Conservation (phyloP, 768 basidiomycete species). For the Multifurca ochricompacta region DNA sequence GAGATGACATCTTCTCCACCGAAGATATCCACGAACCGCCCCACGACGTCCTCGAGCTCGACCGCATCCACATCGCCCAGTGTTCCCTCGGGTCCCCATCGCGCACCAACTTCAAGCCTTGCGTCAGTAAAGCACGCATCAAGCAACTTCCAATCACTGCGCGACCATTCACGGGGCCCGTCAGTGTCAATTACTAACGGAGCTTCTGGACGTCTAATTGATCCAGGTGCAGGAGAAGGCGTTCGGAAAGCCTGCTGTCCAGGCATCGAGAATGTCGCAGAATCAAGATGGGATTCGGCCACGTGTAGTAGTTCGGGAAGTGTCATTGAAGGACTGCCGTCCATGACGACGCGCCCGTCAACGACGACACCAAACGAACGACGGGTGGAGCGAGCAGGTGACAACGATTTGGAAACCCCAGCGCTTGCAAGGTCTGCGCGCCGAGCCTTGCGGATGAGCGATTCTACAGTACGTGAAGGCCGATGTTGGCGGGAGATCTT, state of each 20-base stretch:
- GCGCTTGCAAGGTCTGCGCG: constrained; percentile 15
- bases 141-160: constrained; percentile 72
- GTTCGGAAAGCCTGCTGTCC: constrained; percentile 11
- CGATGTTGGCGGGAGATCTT: constrained; percentile 32
- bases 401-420: constrained; percentile 15
- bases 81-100: constrained; percentile 25
- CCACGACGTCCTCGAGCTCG: constrained; percentile 48
- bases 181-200: constrained; percentile 11
- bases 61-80: constrained; percentile 49
- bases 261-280: not conserved
- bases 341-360: constrained; percentile 44
- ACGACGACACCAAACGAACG: constrained; percentile 34
- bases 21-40: constrained; percentile 44
- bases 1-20: constrained; percentile 38
- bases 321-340: constrained; percentile 46
- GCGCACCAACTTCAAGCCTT: constrained; percentile 41
- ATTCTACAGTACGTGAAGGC: constrained; percentile 29
- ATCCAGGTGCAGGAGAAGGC: constrained; percentile 10
- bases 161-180: constrained; percentile 46
- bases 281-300: constrained; percentile 40
- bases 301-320: constrained; percentile 50
- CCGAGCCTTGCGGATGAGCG: constrained; percentile 25
- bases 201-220: not conserved
- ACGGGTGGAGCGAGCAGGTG: constrained; percentile 7
- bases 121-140: constrained; percentile 76